These are phyloP conservation scores for Phytophthora niederhauseri DNA, from an alignment of 352 stramenopile genomes.

Conservation along the genomic window DNA sequence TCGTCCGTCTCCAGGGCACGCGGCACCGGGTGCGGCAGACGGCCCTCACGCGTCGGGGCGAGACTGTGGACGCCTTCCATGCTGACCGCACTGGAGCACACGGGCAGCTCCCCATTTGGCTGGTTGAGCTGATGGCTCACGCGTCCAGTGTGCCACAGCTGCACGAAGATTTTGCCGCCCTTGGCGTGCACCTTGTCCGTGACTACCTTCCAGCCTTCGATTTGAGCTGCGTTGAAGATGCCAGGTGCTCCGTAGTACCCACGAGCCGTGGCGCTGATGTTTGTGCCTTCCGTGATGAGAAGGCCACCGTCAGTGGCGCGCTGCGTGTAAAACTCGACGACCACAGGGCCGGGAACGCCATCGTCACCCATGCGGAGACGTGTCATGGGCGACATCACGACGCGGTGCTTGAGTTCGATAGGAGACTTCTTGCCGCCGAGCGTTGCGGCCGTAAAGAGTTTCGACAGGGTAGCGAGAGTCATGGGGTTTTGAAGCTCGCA, in stretches of 20 bases:
- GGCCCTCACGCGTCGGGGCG: conserved; percentile 11
- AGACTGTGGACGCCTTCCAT: conserved; percentile 7
- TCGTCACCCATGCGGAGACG: conserved; percentile 26
- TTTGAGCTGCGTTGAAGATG: conserved; percentile 49
- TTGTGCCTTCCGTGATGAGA: conserved; percentile 55
- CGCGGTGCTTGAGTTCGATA: conserved; percentile 26
- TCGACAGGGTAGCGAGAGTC: conserved; percentile 9
- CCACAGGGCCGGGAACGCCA: conserved; percentile 24
- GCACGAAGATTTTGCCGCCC: conserved; percentile 16
- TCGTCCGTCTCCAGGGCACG: conserved; percentile 66
- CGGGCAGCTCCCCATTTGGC: conserved; percentile 9
- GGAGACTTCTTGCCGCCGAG: conserved; percentile 28
- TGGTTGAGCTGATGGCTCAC: conserved; percentile 12
- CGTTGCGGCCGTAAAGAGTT: conserved; percentile 37
- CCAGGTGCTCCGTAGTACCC: conserved; percentile 25
- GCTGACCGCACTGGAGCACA: conserved; percentile 3
- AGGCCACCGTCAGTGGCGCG: conserved; percentile 43
- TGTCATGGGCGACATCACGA: conserved; percentile 53
- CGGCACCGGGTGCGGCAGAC: conserved; percentile 43
- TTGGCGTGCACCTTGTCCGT: conserved; percentile 38
- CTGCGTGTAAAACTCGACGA: conserved; percentile 45
- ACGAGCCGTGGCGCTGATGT: conserved; percentile 35
- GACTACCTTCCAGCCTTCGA: conserved; percentile 24
- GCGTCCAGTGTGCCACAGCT: conserved; percentile 17
- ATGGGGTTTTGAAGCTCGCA: background rate